Conservation (phyloP, 768 basidiomycete genomes). For the Leccinellum albellum region DNA sequence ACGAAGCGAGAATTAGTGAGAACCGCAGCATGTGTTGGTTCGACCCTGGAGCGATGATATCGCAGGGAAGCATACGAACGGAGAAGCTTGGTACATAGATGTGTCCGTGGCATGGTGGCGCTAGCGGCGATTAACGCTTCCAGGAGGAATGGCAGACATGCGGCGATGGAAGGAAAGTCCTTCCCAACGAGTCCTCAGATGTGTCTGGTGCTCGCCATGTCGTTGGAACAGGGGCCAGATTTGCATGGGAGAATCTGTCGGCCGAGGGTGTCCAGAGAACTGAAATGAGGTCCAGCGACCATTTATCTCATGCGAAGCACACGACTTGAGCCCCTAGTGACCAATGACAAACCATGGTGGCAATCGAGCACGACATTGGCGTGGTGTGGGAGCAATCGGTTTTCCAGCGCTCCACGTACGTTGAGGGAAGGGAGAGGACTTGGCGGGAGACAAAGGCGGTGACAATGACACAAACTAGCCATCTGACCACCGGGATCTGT, state of each 20-base stretch:
- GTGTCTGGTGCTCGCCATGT: slow-evolving; percentile 5
- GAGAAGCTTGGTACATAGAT: slow-evolving; percentile 20
- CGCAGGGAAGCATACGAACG: slow-evolving; percentile 22
- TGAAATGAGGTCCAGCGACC: slow-evolving; percentile 5
- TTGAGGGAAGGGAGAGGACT: background rate
- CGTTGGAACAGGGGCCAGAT: slow-evolving; percentile 16
- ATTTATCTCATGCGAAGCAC: slow-evolving; percentile 20
- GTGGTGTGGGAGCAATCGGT: slow-evolving; percentile 21
- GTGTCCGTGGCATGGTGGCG: slow-evolving; percentile 25
- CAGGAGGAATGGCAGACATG: slow-evolving; percentile 23
- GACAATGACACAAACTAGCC: background rate
- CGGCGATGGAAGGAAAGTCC: slow-evolving; percentile 20
- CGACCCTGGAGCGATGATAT: slow-evolving; percentile 23
- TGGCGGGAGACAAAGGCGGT: background rate
- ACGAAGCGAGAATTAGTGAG: slow-evolving; percentile 10
- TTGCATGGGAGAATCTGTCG: slow-evolving; percentile 26
- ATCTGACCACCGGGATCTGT: background rate
- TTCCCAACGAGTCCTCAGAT: slow-evolving; percentile 11
- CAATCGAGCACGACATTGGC: slow-evolving; percentile 19
- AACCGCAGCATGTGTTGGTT: slow-evolving; percentile 11
- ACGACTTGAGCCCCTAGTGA: slow-evolving; percentile 8
- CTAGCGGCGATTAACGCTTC: slow-evolving; percentile 29
- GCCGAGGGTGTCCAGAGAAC: slow-evolving; percentile 1
- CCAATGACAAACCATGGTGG: slow-evolving; percentile 19
- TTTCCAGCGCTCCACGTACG: slow-evolving; percentile 1